phyloP scores from a whole-genome alignment of 352 stramenopile genomes.

The Thraustochytrium striatum region DNA sequence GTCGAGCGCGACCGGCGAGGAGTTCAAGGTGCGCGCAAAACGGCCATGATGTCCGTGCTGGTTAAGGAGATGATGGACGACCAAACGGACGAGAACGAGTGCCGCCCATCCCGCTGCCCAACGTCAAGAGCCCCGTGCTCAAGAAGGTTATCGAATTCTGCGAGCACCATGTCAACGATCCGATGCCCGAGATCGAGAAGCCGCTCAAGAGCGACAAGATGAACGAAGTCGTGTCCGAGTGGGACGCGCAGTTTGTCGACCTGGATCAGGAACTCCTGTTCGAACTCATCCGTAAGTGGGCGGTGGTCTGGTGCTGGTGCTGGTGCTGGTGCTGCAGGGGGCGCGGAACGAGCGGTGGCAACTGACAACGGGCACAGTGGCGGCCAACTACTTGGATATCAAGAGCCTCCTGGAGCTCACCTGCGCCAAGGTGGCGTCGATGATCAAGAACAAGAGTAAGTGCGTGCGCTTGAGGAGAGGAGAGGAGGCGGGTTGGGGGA shows the following conservation, averaged over 20 bases:
- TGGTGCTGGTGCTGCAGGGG: conserved; percentile 95
- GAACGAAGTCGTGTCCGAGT: conserved; percentile 98
- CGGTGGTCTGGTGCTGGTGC: too few species aligned
- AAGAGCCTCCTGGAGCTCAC: conserved; percentile 79
- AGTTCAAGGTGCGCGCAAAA: conserved; percentile 28
- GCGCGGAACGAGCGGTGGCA: conserved; percentile 72
- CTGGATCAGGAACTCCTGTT: conserved; percentile 98
- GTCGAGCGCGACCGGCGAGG: conserved; percentile 28
- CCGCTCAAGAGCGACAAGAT: conserved; percentile 96
- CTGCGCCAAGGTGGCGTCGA: conserved; percentile 77
- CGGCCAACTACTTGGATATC: conserved; percentile 99
- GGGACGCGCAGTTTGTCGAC: conserved; percentile 98
- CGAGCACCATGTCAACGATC: conserved; percentile 80
- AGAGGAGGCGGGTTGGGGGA: too few species aligned
- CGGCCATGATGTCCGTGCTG: conserved; percentile 34
- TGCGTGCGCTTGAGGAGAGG: too few species aligned
- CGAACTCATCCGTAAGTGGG: conserved; percentile 99
- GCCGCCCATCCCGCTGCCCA: conserved; percentile 53
- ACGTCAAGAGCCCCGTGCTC: conserved; percentile 49
- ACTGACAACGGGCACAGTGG: too few species aligned
- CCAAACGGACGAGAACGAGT: conserved; percentile 29
- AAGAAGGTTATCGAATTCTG: conserved; percentile 57
- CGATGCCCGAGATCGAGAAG: conserved; percentile 99
- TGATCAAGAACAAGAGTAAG: conserved; percentile 65
- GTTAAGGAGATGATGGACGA: conserved; percentile 52